These are phyloP conservation scores for Fusarium sp. DNA, from an alignment of 2,329 filamentous ascomycete genomes.

Conservation along the genomic window DNA sequence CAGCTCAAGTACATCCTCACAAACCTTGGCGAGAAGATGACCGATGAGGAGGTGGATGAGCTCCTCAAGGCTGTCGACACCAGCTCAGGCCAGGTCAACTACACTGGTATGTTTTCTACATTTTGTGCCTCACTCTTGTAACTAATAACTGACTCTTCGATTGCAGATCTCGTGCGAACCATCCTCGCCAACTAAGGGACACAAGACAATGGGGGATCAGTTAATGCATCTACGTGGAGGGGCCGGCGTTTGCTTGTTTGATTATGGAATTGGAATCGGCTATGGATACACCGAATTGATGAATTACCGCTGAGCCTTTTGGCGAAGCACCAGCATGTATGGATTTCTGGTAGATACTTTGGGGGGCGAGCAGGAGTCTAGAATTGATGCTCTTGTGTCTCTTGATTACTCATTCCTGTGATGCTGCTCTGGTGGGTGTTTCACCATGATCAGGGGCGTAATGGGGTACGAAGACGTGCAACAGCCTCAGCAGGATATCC, in stretches of 20 bases:
- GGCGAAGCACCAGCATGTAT: constrained; percentile 37
- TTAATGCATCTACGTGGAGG: constrained; percentile 49
- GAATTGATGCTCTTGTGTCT: constrained; percentile 37
- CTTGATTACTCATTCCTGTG: constrained; percentile 13
- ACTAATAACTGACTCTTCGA: neutral
- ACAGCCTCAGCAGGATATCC: neutral
- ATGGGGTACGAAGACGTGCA: neutral
- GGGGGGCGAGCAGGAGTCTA: constrained; percentile 34
- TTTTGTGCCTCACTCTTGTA: neutral
- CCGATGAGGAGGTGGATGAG: constrained; percentile 98
- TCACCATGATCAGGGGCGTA: neutral
- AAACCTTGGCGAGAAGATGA: constrained; percentile 99
- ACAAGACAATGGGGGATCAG: constrained; percentile 31
- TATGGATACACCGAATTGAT: constrained; percentile 40
- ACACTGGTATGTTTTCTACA: constrained; percentile 73
- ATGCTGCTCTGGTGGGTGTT: neutral
- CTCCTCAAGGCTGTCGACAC: constrained; percentile 98
- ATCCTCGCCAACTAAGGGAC: constrained; percentile 81
- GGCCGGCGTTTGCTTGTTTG: constrained; percentile 49
- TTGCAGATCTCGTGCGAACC: constrained; percentile 81
- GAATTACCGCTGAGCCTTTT: constrained; percentile 41
- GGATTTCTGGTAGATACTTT: constrained; percentile 45
- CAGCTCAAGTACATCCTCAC: constrained; percentile 98
- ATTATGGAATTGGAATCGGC: constrained; percentile 43
- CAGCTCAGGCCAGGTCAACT: constrained; percentile 96